Conservation (phyloP, 371 early-diverging fungal species). For the Dichotomocladium elegans region DNA sequence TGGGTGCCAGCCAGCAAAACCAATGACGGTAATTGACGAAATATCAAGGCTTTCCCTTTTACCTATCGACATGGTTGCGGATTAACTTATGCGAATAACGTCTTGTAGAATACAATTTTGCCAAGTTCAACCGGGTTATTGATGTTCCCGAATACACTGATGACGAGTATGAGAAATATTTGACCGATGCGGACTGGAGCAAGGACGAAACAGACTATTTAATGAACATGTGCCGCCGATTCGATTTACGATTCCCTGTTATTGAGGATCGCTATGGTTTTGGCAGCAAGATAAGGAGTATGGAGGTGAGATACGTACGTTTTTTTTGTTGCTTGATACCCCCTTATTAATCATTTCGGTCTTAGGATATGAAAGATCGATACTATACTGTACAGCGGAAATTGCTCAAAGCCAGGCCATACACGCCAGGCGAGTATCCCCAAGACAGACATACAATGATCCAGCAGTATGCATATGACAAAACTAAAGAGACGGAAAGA, state of each 20-base stretch:
- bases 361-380: slow-evolving; percentile 77
- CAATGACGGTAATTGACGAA: slow-evolving; percentile 23
- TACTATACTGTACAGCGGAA: slow-evolving; percentile 66
- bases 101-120: slow-evolving; percentile 55
- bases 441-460: slow-evolving; percentile 33
- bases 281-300: slow-evolving; percentile 22
- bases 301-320: slow-evolving; percentile 21
- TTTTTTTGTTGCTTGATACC: neutral
- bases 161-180: slow-evolving; percentile 65
- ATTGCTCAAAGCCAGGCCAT: slow-evolving; percentile 45
- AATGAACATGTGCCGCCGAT: slow-evolving; percentile 68
- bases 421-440: slow-evolving; percentile 23
- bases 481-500: slow-evolving; percentile 68
- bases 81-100: neutral
- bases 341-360: neutral
- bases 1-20: slow-evolving; percentile 57
- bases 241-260: slow-evolving; percentile 80
- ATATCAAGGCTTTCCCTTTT: neutral
- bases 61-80: neutral
- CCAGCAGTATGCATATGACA: slow-evolving; percentile 52
- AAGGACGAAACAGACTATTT: slow-evolving; percentile 84
- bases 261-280: slow-evolving; percentile 80
- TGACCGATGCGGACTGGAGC: slow-evolving; percentile 76
- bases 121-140: slow-evolving; percentile 62
- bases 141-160: slow-evolving; percentile 61